Conservation (phyloP, 306 rosid genomes). For the Amphicarpaea edgeworthii region DNA sequence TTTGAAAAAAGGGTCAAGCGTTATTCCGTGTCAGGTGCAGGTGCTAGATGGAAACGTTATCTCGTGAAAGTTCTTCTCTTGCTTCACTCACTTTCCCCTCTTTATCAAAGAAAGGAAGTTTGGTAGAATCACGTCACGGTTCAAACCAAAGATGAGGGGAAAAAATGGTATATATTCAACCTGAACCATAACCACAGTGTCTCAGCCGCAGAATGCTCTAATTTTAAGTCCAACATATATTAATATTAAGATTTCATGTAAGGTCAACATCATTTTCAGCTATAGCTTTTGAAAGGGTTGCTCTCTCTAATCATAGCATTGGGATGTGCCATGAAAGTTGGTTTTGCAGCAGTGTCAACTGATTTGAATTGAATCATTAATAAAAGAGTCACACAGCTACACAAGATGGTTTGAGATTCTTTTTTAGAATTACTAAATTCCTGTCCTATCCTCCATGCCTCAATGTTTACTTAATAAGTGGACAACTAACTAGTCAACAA, state of each 20-base stretch:
- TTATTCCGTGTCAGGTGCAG: slow-evolving; percentile 63
- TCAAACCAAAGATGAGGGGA: slow-evolving; percentile 40
- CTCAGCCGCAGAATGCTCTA: slow-evolving; percentile 57
- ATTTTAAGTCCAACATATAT: slow-evolving; percentile 62
- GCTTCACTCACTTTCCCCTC: slow-evolving; percentile 43
- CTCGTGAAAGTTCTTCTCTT: slow-evolving; percentile 48
- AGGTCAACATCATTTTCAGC: slow-evolving; percentile 52
- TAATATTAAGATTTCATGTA: slow-evolving; percentile 57
- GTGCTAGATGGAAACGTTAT: slow-evolving; percentile 56
- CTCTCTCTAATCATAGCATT: slow-evolving; percentile 57
- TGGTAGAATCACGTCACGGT: slow-evolving; percentile 49
- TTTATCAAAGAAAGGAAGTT: slow-evolving; percentile 48
- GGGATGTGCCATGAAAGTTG: slow-evolving; percentile 45
- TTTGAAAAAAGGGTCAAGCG: slow-evolving; percentile 49
- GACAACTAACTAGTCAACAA: slow-evolving; percentile 52
- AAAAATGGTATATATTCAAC: slow-evolving; percentile 48
- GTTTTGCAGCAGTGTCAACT: slow-evolving; percentile 49
- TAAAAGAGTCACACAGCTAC: slow-evolving; percentile 18
- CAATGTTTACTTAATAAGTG: slow-evolving; percentile 38
- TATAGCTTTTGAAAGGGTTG: slow-evolving; percentile 51
- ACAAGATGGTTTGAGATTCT: slow-evolving; percentile 12
- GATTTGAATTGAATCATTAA: neutral
- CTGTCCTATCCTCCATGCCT: slow-evolving; percentile 25
- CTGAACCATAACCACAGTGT: slow-evolving; percentile 48
- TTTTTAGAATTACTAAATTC: slow-evolving; percentile 37